Evolutionary conservation across 345 rosid genomes (phyloP).

Genomic region (Eucalyptus microcorys): DNA sequence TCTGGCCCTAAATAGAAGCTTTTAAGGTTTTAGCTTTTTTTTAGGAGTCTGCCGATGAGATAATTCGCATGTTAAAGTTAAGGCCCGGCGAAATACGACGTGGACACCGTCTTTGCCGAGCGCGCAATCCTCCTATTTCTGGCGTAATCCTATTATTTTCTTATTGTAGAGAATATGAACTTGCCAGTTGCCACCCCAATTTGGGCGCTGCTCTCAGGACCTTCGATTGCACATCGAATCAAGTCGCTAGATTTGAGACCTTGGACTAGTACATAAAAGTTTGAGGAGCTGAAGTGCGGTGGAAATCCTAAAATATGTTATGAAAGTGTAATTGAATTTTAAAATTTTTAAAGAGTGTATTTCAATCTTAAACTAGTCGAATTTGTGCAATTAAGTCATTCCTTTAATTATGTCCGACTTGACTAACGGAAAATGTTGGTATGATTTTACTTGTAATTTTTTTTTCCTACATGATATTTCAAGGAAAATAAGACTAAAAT

Average conservation of each 20-base stretch:
- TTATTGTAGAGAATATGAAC: no score
- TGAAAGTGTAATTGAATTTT: no score
- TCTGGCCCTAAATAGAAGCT: background rate
- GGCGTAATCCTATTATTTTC: background rate
- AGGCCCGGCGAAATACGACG: background rate
- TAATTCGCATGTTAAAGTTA: background rate
- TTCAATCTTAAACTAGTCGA: fast-evolving
- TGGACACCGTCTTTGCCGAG: background rate
- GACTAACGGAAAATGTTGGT: fast-evolving
- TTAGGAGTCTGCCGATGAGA: background rate
- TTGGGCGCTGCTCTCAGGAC: background rate
- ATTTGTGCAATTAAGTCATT: no score
- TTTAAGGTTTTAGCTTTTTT: background rate
- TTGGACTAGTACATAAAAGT: background rate
- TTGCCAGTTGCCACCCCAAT: no score
- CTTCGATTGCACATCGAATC: background rate
- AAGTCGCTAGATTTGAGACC: background rate
- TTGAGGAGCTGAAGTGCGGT: fast-evolving
- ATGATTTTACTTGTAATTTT: fast-evolving
- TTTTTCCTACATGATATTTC: no score
- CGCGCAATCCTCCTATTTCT: background rate
- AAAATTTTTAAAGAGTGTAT: no score
- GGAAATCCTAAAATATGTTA: no score
- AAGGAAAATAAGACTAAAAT: no score
- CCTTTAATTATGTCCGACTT: background rate